These are phyloP conservation scores for Marasmius oreades DNA, from an alignment of 1,284 basidiomycete species.

Conservation along the genomic window DNA sequence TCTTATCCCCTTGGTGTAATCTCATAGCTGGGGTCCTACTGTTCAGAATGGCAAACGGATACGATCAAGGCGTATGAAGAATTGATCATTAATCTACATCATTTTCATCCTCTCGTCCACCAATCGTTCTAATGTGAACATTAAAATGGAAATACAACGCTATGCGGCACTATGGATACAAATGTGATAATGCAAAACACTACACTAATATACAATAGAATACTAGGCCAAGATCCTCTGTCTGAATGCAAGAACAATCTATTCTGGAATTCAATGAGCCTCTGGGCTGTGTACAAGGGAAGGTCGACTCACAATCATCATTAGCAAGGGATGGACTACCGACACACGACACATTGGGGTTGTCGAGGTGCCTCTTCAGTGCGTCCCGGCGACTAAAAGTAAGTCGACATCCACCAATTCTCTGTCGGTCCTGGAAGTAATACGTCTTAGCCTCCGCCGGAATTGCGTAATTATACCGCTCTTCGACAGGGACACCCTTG, in stretches of 20 bases:
- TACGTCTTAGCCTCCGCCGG: conserved; percentile 25
- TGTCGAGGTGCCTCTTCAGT: conserved; percentile 50
- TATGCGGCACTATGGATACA: neutral
- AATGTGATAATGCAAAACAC: neutral
- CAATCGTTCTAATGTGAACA: neutral
- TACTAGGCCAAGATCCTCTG: neutral
- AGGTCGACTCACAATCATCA: conserved; percentile 9
- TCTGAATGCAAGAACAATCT: neutral
- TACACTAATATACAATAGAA: neutral
- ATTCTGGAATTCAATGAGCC: neutral
- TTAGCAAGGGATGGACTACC: conserved; percentile 22
- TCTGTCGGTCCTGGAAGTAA: conserved; percentile 28
- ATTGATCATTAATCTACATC: conserved; percentile 4
- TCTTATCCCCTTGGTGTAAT: too few relatives aligned
- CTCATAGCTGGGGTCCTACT: conserved; percentile 39
- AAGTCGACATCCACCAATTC: conserved; percentile 48
- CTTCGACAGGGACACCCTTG: conserved; percentile 38
- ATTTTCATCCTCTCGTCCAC: neutral
- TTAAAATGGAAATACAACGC: neutral
- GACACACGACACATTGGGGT: conserved; percentile 35
- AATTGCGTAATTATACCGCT: conserved; percentile 28
- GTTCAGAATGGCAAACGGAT: conserved; percentile 76
- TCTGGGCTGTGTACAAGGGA: neutral
- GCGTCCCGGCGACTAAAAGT: conserved; percentile 55
- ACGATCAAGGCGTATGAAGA: conserved; percentile 51